Evolutionary conservation across 192 early-diverging fungal genomes (phyloP), one percentile per base, ranked within the genome.

Genomic region (Entomortierella beljakovae): DNA sequence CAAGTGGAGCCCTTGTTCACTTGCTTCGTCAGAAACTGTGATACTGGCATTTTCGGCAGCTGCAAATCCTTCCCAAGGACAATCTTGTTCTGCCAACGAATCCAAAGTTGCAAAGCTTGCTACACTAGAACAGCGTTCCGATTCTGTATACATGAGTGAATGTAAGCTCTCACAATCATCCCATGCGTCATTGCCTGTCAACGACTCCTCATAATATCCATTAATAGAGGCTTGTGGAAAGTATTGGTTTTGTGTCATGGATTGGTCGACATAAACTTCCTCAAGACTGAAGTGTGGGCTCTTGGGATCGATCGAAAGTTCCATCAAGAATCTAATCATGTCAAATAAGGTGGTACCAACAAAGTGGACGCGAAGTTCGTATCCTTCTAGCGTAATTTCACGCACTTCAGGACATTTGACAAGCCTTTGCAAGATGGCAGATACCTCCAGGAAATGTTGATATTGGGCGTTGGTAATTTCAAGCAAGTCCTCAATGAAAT

Each of bases 371-470:
- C 75, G 75, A 26, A 79, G 62, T 50, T 79, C 75, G 42, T 79
- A 79, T 25, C 75, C 75, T 34, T 79, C 61, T 31, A 79, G 25
- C 18, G 75, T 59, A 29, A 79, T 79, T 50, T 79, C 75, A 32
- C 56, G 64, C 11, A 62, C 32, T 31, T 79, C 66, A 10, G 75
- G 75, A 18, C 75, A 79, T 23, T 64, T 61, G 32, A 79, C 68
- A 1, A 79, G 40, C 15, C 51, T 55, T 42, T 70, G 75, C 29
- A 79, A 57, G 40, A 79, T 70, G 1, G 75, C 57, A 23, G 75
- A 79, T 25, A 79, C 75, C 38, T 79, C 75, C 61, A 79, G 31
- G 53, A 79, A 79, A 57, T 79, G 75, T 37, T 79, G 75, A 54
- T 79, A 79, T 51, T 79, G 75, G 2, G 65, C 65, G 33, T 79